A percentile compares a stretch with the other conserved stretches of the same genome.
Evolutionary conservation across 768 basidiomycete species (phyloP).

Genomic region (Coprinellus micaceus): DNA sequence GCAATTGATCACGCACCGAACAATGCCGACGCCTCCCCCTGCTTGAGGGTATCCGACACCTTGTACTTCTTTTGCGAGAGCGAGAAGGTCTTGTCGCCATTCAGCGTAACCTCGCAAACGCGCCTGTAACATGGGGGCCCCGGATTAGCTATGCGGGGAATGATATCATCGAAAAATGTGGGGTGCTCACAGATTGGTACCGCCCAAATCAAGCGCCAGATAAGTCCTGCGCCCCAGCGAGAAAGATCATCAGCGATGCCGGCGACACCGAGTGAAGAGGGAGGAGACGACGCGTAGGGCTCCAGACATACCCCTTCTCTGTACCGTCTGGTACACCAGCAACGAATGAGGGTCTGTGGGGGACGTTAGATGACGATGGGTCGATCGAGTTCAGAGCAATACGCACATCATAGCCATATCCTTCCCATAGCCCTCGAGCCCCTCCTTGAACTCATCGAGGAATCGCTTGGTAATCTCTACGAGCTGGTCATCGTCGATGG

Average conservation of each 20-base stretch:
- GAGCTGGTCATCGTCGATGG: constrained; percentile 57
- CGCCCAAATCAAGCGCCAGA: constrained; percentile 93
- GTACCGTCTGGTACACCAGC: constrained; percentile 93
- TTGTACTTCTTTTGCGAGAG: constrained; percentile 96
- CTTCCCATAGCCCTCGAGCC: constrained; percentile 68
- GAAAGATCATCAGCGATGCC: constrained; percentile 12
- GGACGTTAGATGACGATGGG: constrained; percentile 11
- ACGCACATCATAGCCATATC: constrained; percentile 93
- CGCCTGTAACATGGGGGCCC: constrained; percentile 49
- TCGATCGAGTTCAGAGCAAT: background rate
- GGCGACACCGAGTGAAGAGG: constrained; percentile 1
- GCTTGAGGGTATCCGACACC: constrained; percentile 90
- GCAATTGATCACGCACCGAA: constrained; percentile 57
- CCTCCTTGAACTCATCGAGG: constrained; percentile 72
- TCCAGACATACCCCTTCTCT: constrained; percentile 76
- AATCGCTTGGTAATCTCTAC: constrained; percentile 73
- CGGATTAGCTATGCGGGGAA: constrained; percentile 1
- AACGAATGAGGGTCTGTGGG: constrained; percentile 82
- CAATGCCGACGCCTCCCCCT: constrained; percentile 80
- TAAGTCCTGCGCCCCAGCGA: constrained; percentile 62
- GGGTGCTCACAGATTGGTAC: constrained; percentile 85
- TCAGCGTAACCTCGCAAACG: constrained; percentile 90
- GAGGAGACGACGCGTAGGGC: too few species aligned
- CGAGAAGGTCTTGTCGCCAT: constrained; percentile 84
- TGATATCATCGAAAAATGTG: background rate